Evolutionary conservation across 2,329 filamentous ascomycete genomes (phyloP), one percentile per base, ranked within the genome.

Genomic region (Cladosporium cucumerinum): DNA sequence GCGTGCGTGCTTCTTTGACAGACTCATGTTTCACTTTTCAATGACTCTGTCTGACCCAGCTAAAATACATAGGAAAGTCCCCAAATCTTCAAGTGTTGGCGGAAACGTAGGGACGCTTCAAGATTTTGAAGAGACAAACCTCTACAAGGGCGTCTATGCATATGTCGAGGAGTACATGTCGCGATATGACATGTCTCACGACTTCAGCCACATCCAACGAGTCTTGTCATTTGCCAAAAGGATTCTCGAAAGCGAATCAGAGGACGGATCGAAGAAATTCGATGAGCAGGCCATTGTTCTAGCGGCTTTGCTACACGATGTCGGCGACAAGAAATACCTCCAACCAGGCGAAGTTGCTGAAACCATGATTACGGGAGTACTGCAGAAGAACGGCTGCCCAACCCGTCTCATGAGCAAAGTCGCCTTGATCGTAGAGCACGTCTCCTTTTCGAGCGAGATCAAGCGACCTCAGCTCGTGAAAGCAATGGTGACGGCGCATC

Each of bases 301-400:
- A 3, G 72, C 71, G 1, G 73, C 72, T 10, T 83, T 93, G 5
- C 84, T 94, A n/a, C 93, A 97, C 79, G 93, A 97, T 72, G 88
- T 96, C 21, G 92, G 91, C 66, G 93, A 97, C 79, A 87, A 85
- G 76, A 97, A 96, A 79, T 96, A 96, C 76, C 77, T 88, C 0
- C 67, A 76, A 25, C 72, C 75, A 11, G 70, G 72, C 67, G 68
- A 77, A 65, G 81, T 88, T 69, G 84, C 89, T 73, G 80, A 84
- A 2, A 86, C 84, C 16, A 78, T 87, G 67, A 82, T 91, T 34
- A 77, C 79, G 18, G 76, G 82, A 30, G 76, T 89, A 7, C 82
- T 93, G 1, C 68, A 82, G 16, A 81, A 82, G 21, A 78, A 84
- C 28, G 87, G 89, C 28, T 87, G 86, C 11, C 75, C 82, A 0